phyloP scores from a whole-genome alignment of 371 early-diverging fungal genomes.

The Batkoa obscura region DNA sequence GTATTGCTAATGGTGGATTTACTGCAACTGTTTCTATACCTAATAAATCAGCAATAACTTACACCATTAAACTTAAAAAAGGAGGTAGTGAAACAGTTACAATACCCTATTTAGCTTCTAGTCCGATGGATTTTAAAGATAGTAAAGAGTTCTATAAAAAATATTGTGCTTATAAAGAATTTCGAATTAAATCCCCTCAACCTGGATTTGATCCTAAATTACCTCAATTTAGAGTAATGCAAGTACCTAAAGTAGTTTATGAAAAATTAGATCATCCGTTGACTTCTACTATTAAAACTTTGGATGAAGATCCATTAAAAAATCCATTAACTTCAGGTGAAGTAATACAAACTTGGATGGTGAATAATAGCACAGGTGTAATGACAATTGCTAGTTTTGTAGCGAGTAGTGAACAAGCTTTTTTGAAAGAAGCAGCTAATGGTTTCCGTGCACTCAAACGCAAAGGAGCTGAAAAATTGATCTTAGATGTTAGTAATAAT shows the following conservation, averaged over 20 bases:
- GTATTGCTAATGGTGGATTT: slow-evolving; percentile 1
- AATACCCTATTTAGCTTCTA: neutral
- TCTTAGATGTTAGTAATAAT: slow-evolving; percentile 15
- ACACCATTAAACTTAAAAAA: neutral
- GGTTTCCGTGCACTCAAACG: slow-evolving; percentile 10
- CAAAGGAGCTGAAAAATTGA: slow-evolving; percentile 11
- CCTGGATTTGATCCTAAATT: too few species aligned
- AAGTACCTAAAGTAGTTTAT: neutral
- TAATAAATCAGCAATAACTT: neutral
- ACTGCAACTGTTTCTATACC: neutral
- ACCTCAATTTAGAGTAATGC: neutral
- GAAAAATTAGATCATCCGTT: neutral
- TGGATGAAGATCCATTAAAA: neutral
- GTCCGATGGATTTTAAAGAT: neutral
- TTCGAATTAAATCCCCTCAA: neutral
- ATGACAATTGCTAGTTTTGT: neutral
- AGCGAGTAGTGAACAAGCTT: neutral
- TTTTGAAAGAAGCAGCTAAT: neutral
- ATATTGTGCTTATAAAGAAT: neutral
- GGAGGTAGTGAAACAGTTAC: neutral
- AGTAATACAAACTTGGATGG: neutral
- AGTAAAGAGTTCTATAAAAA: neutral
- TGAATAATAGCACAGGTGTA: neutral
- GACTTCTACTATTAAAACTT: too few species aligned
- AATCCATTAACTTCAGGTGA: neutral